Conservation (phyloP, 495 filamentous ascomycete species). For the Penicillium tannophilum region DNA sequence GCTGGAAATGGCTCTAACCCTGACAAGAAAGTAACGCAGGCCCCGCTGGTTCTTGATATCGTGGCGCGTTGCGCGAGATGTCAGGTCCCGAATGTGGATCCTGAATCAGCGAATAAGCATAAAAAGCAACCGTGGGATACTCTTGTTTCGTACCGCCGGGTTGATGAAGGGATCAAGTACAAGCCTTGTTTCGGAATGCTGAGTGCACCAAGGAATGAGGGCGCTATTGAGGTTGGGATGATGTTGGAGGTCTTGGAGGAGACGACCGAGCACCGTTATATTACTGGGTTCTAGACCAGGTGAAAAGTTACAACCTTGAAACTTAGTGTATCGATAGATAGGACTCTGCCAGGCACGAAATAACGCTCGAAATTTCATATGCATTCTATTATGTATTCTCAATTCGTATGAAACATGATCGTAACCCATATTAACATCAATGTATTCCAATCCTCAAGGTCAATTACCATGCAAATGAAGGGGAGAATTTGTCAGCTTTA, state of each 20-base stretch:
- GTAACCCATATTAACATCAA: slow-evolving; percentile 1
- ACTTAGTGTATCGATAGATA: background rate
- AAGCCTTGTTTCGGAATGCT: slow-evolving; percentile 86
- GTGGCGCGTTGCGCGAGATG: slow-evolving; percentile 77
- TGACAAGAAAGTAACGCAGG: background rate
- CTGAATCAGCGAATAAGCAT: slow-evolving; percentile 68
- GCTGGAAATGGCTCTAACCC: background rate
- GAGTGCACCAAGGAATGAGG: slow-evolving; percentile 61
- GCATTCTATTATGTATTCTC: slow-evolving; percentile 3
- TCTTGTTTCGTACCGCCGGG: slow-evolving; percentile 66
- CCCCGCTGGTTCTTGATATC: slow-evolving; percentile 52
- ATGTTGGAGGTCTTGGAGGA: slow-evolving; percentile 55
- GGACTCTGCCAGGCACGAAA: background rate
- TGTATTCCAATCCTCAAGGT: background rate
- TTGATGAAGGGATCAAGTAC: slow-evolving; percentile 72
- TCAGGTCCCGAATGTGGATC: slow-evolving; percentile 84
- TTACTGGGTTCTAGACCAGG: slow-evolving; percentile 37
- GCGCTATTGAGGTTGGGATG: slow-evolving; percentile 56
- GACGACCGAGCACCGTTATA: slow-evolving; percentile 61
- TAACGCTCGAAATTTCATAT: background rate
- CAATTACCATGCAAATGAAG: background rate
- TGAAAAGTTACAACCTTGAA: background rate
- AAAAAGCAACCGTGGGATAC: slow-evolving; percentile 74
- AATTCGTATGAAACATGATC: background rate
- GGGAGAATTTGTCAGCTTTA: background rate